Evolutionary conservation across 495 filamentous ascomycete species (phyloP), one percentile per base, ranked within the genome.

Genomic region (Cladorrhinum samala): DNA sequence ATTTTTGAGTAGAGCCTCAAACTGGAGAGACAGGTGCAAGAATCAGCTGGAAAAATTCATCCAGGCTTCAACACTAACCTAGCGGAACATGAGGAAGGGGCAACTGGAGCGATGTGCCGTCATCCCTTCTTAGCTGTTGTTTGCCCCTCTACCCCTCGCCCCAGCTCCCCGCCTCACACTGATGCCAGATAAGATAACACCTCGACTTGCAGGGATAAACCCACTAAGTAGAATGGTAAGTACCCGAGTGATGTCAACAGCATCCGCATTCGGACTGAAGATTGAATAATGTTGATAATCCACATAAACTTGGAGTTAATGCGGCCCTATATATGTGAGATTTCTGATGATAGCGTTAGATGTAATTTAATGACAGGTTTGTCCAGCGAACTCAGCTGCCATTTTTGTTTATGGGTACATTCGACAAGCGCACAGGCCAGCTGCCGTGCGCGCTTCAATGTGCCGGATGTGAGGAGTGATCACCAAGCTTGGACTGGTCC

Each of bases 121-220:
- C 45, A 47, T 33, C 13, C 23, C 45, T 45, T 45, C 24, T 23
- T 33, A 33, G 11, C 45, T 47, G 45, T 47, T 27, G 45, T 47
- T 47, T 47, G 45, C 45, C 45, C 45, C 45, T 47, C 45, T 45
- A 23, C 42, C 41, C 41, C 41, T 44, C 41, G 19, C 18, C 44
- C 45, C 45, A 20, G 16, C 45, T 45, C 42, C 42, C 7, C 19
- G 20, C 24, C 9, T 23, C 20, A n/a, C 45, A 47, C 14, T 47
- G 45, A 47, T 47, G 30, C 14, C 25, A 47, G 45, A 47, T 47
- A 47, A 47, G 45, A 47, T 47, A 47, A 47, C 13, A 9, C 27
- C n/a, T 47, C 21, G 21, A 3, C 24, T 27, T 19, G 13, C 42
- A 20, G 11, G 42, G 42, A 45, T 45, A 19, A 13, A 45, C 9